Base-by-base conservation (phyloP, 148 eudicot genomes). In the Heliamphora exappendiculata region DNA sequence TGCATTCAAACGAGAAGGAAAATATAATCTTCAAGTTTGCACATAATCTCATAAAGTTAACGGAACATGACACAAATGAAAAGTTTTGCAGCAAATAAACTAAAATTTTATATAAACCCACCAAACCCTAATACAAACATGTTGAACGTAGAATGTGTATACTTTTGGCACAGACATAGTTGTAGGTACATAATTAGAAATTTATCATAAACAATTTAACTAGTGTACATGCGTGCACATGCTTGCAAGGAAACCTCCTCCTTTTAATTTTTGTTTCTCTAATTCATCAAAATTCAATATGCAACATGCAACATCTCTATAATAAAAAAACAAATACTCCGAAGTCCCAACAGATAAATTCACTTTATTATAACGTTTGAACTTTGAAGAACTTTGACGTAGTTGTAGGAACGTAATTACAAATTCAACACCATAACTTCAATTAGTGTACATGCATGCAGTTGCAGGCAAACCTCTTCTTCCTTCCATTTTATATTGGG, bases 1-100 rank as follows among this genome's bases (percentile, higher is more conserved):
- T 94, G 87, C 80, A 79, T 70, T 79, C 24, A 54, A n/a, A 79
- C 64, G 22, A 45, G 20, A 72, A 20, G 22, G n/a, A 10, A 44
- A 16, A 34, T 63, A 49, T 22, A 29, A 63, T n/a, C 5, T 39
- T 31, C 26, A 1, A 28, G 39, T 2, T 26, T 0, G 70, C 42
- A 20, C 42, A 44, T 47, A 19, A 62, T 75, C 41, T 62, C 55
- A 44, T 47, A 28, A 12, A 33, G 31, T 28, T 12, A 49, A 12
- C 20, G 36, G 47, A 29, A 49, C 45, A 0, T 10, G 31, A 20
- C 39, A 39, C 14, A 51, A 58, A 57, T 8, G 16, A n/a, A 73
- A 37, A 24, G 34, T 13, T 17, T 44, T 26, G 9, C 6, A 44
- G 17, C 47, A 28, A 42, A 68, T 26, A 42, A 24, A 67, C 22